Evolutionary conservation across 306 rosid species (phyloP).

Genomic region (Casuarina glauca): DNA sequence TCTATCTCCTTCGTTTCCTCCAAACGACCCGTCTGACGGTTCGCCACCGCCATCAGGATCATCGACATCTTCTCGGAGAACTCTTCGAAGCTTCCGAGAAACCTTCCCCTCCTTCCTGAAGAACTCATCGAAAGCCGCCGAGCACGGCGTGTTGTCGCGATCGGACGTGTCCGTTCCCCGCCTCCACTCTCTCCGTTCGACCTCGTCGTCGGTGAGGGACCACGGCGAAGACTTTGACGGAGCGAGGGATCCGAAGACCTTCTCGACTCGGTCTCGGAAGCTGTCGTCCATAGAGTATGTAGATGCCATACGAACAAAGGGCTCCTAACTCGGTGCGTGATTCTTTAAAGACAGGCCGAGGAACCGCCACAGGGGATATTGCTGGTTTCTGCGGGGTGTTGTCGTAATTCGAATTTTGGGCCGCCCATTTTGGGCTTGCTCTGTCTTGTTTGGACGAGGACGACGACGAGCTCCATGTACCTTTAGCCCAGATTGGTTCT

Average conservation of each 20-base stretch:
- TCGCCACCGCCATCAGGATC: background rate
- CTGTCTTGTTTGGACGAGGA: background rate
- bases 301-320: background rate
- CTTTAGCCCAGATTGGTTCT: background rate
- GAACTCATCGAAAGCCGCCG: slow-evolving; percentile 27
- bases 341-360: background rate
- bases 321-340: background rate
- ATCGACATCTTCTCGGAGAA: background rate
- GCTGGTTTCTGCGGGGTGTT: background rate
- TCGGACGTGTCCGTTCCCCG: slow-evolving; percentile 22
- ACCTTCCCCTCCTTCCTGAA: slow-evolving; percentile 13
- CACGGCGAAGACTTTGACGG: slow-evolving; percentile 22
- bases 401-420: slow-evolving; percentile 1
- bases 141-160: slow-evolving; percentile 32
- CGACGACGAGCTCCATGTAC: background rate
- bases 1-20: background rate
- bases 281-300: slow-evolving; percentile 28
- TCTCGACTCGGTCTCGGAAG: slow-evolving; percentile 33
- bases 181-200: slow-evolving; percentile 40
- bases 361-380: background rate
- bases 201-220: slow-evolving; percentile 34
- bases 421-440: background rate
- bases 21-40: background rate
- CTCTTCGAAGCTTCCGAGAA: slow-evolving; percentile 10
- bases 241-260: slow-evolving; percentile 22